Evolutionary conservation across 2,329 filamentous ascomycete species (phyloP).

Genomic region (Diaporthe sp.): DNA sequence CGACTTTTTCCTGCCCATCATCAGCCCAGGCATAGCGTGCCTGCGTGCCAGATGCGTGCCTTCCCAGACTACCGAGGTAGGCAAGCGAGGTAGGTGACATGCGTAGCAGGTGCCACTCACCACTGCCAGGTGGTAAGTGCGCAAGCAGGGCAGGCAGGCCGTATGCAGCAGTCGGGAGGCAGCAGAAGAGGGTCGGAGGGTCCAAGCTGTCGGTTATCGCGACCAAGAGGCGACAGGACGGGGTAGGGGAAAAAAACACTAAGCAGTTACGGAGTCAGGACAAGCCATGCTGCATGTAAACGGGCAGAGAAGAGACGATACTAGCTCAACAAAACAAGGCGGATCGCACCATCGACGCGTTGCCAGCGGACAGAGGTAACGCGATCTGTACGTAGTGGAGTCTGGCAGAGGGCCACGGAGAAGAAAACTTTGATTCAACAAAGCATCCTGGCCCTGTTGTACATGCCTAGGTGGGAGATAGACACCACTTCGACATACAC

Average conservation of each 20-base stretch:
- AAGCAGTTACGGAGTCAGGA: background rate
- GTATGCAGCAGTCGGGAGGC: constrained; percentile 19
- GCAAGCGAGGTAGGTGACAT: background rate
- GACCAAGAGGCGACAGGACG: background rate
- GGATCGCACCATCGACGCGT: constrained; percentile 28
- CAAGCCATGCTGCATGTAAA: constrained; percentile 13
- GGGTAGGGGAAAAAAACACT: background rate
- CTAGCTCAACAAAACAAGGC: constrained; percentile 11
- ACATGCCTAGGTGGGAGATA: background rate
- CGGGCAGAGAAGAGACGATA: background rate
- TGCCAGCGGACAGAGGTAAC: constrained; percentile 32
- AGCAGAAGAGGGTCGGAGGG: constrained; percentile 23
- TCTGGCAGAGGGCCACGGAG: background rate
- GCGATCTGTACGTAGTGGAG: constrained; percentile 29
- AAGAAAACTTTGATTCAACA: constrained; percentile 30
- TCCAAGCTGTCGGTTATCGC: constrained; percentile 34
- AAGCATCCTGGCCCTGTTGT: constrained; percentile 17
- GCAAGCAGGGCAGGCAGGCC: constrained; percentile 7
- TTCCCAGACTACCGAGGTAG: background rate
- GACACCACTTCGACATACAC: background rate
- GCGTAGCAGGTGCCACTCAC: constrained; percentile 4
- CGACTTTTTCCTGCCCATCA: constrained; percentile 34
- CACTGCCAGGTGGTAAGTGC: constrained; percentile 16
- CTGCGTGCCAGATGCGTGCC: background rate
- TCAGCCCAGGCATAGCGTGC: constrained; percentile 19